Evolutionary conservation across 108 stramenopile genomes (phyloP).

Genomic region (Nitzschia palea): DNA sequence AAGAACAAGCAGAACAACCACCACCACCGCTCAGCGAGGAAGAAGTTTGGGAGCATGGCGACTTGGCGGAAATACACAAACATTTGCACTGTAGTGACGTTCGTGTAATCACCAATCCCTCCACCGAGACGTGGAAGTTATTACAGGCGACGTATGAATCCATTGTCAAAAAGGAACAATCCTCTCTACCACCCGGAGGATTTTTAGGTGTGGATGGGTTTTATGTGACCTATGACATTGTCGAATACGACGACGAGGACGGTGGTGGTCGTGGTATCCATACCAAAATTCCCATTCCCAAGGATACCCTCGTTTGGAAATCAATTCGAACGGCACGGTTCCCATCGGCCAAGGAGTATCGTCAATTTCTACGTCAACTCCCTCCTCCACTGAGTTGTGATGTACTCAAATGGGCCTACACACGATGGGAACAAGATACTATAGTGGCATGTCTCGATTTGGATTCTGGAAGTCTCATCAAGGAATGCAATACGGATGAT

Average conservation of each 20-base stretch:
- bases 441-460: conserved; percentile 9
- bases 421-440: background rate
- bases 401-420: conserved; percentile 21
- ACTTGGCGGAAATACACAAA: background rate
- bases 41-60: background rate
- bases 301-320: conserved; percentile 17
- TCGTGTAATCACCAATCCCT: background rate
- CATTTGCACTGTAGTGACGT: background rate
- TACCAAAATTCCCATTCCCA: background rate
- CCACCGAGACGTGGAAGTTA: conserved; percentile 1
- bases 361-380: background rate
- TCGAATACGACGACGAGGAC: background rate
- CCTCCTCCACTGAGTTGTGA: conserved; percentile 14
- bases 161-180: background rate
- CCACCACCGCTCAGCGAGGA: background rate
- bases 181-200: background rate
- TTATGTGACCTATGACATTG: background rate
- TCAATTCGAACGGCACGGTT: conserved; percentile 16
- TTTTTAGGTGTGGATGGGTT: conserved; percentile 7
- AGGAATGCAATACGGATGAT: conserved; percentile 2
- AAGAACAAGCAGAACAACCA: background rate
- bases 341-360: background rate
- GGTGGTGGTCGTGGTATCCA: conserved; percentile 1
- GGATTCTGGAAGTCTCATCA: conserved; percentile 25
- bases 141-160: background rate